Percentiles rank a stretch among this genome's conserved stretches.
Evolutionary conservation across 2,329 filamentous ascomycete genomes (phyloP).

Genomic region (Fusarium citri): DNA sequence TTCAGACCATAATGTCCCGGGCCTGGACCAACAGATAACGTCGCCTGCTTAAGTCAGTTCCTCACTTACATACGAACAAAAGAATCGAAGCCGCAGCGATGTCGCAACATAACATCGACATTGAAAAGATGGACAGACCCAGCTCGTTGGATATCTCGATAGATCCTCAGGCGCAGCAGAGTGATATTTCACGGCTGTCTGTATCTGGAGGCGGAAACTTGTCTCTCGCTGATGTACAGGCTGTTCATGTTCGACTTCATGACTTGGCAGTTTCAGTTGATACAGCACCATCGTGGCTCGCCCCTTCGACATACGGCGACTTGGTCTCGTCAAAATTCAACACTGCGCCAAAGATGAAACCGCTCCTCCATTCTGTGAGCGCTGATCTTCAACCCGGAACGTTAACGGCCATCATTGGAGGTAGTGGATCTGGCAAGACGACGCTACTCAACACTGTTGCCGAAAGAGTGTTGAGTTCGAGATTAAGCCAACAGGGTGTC

Average conservation of each 20-base stretch:
- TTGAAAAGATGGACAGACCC: conserved; percentile 50
- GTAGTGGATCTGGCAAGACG: conserved; percentile 79
- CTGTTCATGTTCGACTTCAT: conserved; percentile 65
- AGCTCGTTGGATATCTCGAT: conserved; percentile 51
- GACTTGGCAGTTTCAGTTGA: conserved; percentile 68
- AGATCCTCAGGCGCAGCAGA: conserved; percentile 32
- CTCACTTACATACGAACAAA: background rate
- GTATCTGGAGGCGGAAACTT: conserved; percentile 53
- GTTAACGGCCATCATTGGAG: conserved; percentile 80
- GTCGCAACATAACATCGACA: conserved; percentile 37
- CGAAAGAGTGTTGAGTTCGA: conserved; percentile 70
- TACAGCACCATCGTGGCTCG: conserved; percentile 65
- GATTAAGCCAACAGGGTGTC: conserved; percentile 63
- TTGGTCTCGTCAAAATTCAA: conserved; percentile 54
- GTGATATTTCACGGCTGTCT: conserved; percentile 42
- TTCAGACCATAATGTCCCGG: conserved; percentile 25
- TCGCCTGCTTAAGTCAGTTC: background rate
- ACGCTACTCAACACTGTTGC: conserved; percentile 78
- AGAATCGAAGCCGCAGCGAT: conserved; percentile 11
- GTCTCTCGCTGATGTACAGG: conserved; percentile 65
- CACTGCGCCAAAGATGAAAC: conserved; percentile 56
- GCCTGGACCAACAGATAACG: conserved; percentile 31
- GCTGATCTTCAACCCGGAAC: conserved; percentile 74
- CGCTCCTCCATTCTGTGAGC: conserved; percentile 71
- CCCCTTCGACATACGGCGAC: conserved; percentile 59